phyloP scores from a whole-genome alignment of 2,329 filamentous ascomycete species.

The Xylariaceae sp. region DNA sequence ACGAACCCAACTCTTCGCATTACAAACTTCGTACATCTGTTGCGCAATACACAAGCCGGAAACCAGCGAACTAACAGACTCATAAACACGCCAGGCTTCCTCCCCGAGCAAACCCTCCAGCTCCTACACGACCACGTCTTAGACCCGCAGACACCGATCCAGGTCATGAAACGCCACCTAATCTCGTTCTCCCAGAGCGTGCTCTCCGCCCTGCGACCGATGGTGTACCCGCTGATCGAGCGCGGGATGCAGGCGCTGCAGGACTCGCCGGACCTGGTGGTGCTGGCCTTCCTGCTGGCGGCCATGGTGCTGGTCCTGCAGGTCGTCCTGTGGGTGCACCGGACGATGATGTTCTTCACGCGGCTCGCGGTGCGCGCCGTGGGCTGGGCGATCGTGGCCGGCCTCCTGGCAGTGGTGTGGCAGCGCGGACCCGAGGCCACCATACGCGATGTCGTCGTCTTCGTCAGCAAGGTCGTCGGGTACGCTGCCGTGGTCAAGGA shows the following conservation, averaged over 20 bases:
- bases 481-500: slow-evolving; percentile 53
- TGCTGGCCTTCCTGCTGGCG: slow-evolving; percentile 52
- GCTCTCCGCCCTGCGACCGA: slow-evolving; percentile 41
- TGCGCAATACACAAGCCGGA: neutral
- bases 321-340: slow-evolving; percentile 70
- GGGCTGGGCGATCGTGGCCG: slow-evolving; percentile 65
- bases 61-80: neutral
- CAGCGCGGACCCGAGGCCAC: slow-evolving; percentile 69
- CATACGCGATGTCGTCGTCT: slow-evolving; percentile 56
- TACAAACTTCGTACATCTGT: neutral
- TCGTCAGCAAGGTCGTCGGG: slow-evolving; percentile 47
- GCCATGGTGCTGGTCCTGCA: slow-evolving; percentile 64
- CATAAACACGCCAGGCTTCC: slow-evolving; percentile 35
- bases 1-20: neutral
- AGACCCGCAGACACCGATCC: slow-evolving; percentile 49
- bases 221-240: slow-evolving; percentile 49
- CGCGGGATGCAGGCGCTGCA: slow-evolving; percentile 40
- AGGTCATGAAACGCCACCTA: slow-evolving; percentile 42
- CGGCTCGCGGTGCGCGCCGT: slow-evolving; percentile 63
- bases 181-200: slow-evolving; percentile 31
- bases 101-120: slow-evolving; percentile 49
- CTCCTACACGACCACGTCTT: slow-evolving; percentile 49
- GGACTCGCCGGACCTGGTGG: slow-evolving; percentile 46
- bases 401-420: slow-evolving; percentile 59
- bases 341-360: slow-evolving; percentile 77